Percentiles rank a stretch among this genome's conserved stretches.
Evolutionary conservation across 495 filamentous ascomycete genomes (phyloP).

Genomic region (Penicillium verhagenii): DNA sequence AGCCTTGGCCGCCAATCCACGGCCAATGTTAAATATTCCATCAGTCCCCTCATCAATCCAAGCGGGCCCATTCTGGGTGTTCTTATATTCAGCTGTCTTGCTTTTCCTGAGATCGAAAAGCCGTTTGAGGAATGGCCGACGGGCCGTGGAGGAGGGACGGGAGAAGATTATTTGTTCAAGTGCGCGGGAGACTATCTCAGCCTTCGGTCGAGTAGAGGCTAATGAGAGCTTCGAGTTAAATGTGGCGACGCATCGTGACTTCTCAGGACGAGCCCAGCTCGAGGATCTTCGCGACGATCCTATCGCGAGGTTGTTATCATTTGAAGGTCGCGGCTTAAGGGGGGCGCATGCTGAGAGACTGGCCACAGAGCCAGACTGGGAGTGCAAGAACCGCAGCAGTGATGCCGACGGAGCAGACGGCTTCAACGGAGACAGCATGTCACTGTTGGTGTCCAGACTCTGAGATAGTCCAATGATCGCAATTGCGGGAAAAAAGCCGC

Average conservation of each 20-base stretch:
- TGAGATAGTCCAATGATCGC: conserved; percentile 17
- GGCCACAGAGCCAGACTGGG: conserved; percentile 56
- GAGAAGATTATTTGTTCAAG: conserved; percentile 14
- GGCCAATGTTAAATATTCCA: conserved; percentile 49
- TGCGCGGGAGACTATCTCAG: background rate
- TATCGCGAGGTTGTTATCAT: conserved; percentile 13
- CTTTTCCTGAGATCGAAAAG: conserved; percentile 49
- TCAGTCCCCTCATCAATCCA: conserved; percentile 40
- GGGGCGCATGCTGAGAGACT: conserved; percentile 35
- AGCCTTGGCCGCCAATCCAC: conserved; percentile 66
- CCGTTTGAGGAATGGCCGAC: conserved; percentile 53
- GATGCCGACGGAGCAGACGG: conserved; percentile 54
- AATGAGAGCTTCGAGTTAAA: conserved; percentile 10
- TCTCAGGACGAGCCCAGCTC: conserved; percentile 23
- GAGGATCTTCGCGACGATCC: conserved; percentile 19
- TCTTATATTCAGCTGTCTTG: conserved; percentile 28
- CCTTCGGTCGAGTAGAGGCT: conserved; percentile 14
- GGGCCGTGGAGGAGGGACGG: conserved; percentile 43
- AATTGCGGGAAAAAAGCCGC: conserved; percentile 28
- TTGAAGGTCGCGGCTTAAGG: conserved; percentile 7
- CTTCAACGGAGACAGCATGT: conserved; percentile 43
- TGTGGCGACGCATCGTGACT: conserved; percentile 11
- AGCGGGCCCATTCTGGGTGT: conserved; percentile 19
- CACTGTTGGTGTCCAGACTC: conserved; percentile 18
- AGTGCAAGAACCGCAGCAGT: conserved; percentile 61